A percentile compares a stretch with the other conserved stretches of the same genome.
Conservation (phyloP, 257 asterid genomes). For the Linderniella brevidens region DNA sequence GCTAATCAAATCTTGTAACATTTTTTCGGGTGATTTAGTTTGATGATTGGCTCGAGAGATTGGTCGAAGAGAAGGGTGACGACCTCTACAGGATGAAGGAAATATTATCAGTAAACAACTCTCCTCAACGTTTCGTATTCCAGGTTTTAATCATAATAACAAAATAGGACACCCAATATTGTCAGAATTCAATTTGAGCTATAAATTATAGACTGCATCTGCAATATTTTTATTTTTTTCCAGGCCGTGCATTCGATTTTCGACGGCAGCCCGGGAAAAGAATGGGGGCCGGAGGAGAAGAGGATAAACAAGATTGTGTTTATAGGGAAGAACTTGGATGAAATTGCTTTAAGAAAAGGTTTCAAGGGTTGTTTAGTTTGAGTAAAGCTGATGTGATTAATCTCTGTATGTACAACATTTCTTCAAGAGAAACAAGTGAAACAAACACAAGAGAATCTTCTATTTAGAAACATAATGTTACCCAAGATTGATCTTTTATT, state of each 20-base stretch:
- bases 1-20: constrained; percentile 5
- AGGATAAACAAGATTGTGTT: constrained; percentile 79
- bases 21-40: constrained; percentile 28
- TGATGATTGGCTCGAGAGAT: constrained; percentile 90
- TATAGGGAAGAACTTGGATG: constrained; percentile 80
- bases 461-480: no score
- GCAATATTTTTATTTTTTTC: constrained; percentile 8
- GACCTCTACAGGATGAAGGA: constrained; percentile 93
- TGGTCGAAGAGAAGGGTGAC: constrained; percentile 82
- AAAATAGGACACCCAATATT: neutral
- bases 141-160: constrained; percentile 33
- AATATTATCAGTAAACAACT: constrained; percentile 51
- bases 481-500: no score
- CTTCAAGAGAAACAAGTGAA: no score
- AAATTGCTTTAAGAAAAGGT: constrained; percentile 68
- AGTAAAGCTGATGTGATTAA: no score
- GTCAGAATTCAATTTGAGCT: neutral
- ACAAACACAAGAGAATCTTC: no score
- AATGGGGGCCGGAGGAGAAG: constrained; percentile 66
- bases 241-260: constrained; percentile 77
- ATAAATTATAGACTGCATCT: neutral
- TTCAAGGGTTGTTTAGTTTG: constrained; percentile 76
- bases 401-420: no score
- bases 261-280: constrained; percentile 90
- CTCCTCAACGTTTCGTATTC: constrained; percentile 74